Evolutionary conservation across 176 grass and related monocot species (phyloP), one percentile per base, ranked within the genome.

Genomic region (Coix lacrymajobi): DNA sequence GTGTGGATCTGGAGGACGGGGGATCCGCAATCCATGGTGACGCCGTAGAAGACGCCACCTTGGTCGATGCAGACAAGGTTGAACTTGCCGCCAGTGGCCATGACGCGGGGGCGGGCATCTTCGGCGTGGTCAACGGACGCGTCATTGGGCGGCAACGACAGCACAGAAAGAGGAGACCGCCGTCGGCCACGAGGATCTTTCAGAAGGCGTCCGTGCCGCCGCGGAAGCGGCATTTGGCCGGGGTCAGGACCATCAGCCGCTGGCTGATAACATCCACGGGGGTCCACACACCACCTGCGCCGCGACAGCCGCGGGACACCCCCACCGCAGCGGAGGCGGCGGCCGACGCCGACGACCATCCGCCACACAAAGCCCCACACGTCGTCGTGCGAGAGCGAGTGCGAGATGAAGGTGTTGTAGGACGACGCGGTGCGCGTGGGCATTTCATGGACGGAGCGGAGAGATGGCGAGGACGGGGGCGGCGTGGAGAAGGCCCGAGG

Each of bases 271-370:
- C 96, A 60, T 99, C 96, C 25, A 99, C 85, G 20, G 96, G 96
- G 0, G 96, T 99, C 96, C 96, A 99, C 25, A n/a, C n/a, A 99
- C 87, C 10, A 99, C 82, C 83, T 99, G 96, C 19, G 96, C 96
- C 4, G 96, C 96, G 2, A 99, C 66, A 45, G 93, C 96, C 6
- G 96, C 93, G 22, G n/a, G 87, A 90, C 17, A 99, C 76, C 1
- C 96, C 96, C 1, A 73, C 96, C 0, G 89, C 89, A 0, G 96
- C 96, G 8, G 93, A 96, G 77, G 96, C 92, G 10, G 85, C 87
- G 0, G 96, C 90, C 1, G 96, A 79, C 72, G 1, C 93, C 90
- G 20, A 6, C 7, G 46, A 90, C 56, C 88, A 97, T 98, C 61
- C 10, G 36, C 3, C 49, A 74, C 40, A 88, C 36, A 10, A 95